These are phyloP conservation scores for Trebouxia gelatinosa DNA, from an alignment of 163 green algal species.

Conservation along the genomic window DNA sequence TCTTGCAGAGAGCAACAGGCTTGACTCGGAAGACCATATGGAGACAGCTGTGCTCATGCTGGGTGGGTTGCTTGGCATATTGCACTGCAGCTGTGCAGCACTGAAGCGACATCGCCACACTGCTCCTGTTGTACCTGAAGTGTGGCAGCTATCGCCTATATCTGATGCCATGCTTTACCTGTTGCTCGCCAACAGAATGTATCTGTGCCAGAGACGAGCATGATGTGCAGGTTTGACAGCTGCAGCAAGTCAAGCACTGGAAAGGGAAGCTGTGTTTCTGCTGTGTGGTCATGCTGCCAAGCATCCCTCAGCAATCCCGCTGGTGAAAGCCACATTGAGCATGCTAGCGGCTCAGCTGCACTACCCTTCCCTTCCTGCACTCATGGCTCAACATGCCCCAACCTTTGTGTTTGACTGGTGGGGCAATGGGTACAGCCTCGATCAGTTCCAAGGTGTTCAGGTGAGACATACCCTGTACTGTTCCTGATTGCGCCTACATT, in stretches of 20 bases:
- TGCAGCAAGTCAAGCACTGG: slow-evolving; percentile 24
- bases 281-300: slow-evolving; percentile 36
- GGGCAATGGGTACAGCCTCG: slow-evolving; percentile 10
- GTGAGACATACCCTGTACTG: too few species aligned
- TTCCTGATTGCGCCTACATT: too few species aligned
- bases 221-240: slow-evolving; percentile 25
- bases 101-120: background rate
- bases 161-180: background rate
- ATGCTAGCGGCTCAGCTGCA: slow-evolving; percentile 30
- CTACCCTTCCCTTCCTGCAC: slow-evolving; percentile 40
- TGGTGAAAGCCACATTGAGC: slow-evolving; percentile 36
- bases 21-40: slow-evolving; percentile 33
- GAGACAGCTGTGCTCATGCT: slow-evolving; percentile 45
- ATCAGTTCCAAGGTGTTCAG: slow-evolving; percentile 1
- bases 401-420: slow-evolving; percentile 32
- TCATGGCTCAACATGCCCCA: slow-evolving; percentile 30
- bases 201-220: background rate
- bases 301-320: background rate
- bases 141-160: background rate
- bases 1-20: background rate
- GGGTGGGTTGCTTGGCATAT: slow-evolving; percentile 29
- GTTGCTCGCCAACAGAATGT: background rate
- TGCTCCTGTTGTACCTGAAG: background rate
- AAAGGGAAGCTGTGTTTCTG: slow-evolving; percentile 38
- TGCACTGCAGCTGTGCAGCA: too few species aligned